phyloP scores from a whole-genome alignment of 1,139 yeast genomes.

The Yamadazyma triangularis region DNA sequence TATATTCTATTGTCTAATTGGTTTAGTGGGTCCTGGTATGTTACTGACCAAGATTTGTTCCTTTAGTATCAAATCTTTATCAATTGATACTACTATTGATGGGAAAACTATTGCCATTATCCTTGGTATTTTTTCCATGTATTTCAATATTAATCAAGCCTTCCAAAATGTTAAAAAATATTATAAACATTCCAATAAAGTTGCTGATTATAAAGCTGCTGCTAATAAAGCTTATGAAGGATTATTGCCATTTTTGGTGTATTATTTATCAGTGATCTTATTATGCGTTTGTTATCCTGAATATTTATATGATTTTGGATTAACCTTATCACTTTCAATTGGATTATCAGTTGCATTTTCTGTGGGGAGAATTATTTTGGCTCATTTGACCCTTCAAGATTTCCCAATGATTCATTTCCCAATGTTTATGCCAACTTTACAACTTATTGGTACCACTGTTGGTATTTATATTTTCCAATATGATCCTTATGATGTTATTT shows the following conservation, averaged over 20 bases:
- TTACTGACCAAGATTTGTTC: constrained; percentile 48
- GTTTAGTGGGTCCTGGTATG: constrained; percentile 61
- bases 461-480: constrained; percentile 37
- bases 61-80: constrained; percentile 31
- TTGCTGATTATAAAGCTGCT: constrained; percentile 20
- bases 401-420: constrained; percentile 77
- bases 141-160: constrained; percentile 72
- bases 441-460: constrained; percentile 41
- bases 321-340: constrained; percentile 63
- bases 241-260: constrained; percentile 63
- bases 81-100: constrained; percentile 22
- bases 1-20: constrained; percentile 55
- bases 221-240: constrained; percentile 51
- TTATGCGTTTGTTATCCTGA: constrained; percentile 48
- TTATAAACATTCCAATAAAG: constrained; percentile 27
- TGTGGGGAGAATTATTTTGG: constrained; percentile 86
- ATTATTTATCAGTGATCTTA: constrained; percentile 51
- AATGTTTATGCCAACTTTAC: constrained; percentile 59
- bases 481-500: constrained; percentile 34
- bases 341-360: constrained; percentile 78
- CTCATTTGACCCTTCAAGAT: constrained; percentile 74
- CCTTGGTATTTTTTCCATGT: constrained; percentile 52
- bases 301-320: constrained; percentile 41
- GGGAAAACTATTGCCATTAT: constrained; percentile 42
- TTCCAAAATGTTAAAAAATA: constrained; percentile 61